A percentile compares a stretch with the other conserved stretches of the same genome.
Conservation (phyloP, 495 filamentous ascomycete species). For the Hypoxylon fragiforme region DNA sequence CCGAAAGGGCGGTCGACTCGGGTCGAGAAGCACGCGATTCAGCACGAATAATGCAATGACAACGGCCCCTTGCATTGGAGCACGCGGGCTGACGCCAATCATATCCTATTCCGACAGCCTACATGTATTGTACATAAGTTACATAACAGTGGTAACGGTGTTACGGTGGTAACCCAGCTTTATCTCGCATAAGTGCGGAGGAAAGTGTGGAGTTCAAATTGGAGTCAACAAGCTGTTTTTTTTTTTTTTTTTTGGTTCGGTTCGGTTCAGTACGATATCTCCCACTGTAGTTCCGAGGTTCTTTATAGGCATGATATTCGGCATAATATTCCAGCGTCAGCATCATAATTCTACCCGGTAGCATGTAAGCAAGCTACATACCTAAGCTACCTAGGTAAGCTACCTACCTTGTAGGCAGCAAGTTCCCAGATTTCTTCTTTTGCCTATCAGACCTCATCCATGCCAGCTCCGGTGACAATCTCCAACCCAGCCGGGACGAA, state of each 20-base stretch:
- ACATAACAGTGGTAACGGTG: too few species aligned
- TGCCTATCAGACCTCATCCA: slow-evolving; percentile 13
- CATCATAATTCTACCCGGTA: too few species aligned
- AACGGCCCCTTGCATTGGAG: slow-evolving; percentile 25
- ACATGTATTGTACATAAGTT: too few species aligned
- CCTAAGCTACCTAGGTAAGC: too few species aligned
- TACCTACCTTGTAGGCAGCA: too few species aligned
- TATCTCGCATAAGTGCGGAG: slow-evolving; percentile 21
- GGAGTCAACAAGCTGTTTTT: slow-evolving; percentile 9
- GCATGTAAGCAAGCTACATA: too few species aligned
- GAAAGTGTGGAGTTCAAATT: slow-evolving; percentile 12
- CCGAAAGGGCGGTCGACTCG: slow-evolving; percentile 16
- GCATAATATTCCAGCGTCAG: slow-evolving; percentile 27
- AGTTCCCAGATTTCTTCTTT: too few species aligned
- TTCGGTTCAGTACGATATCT: too few species aligned
- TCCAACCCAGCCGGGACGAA: slow-evolving; percentile 13
- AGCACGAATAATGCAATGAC: slow-evolving; percentile 9
- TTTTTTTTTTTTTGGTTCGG: too few species aligned
- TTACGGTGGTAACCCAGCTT: too few species aligned
- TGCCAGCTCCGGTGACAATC: neutral
- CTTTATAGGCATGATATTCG: too few species aligned
- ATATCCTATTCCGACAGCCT: slow-evolving; percentile 17
- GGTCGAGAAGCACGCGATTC: slow-evolving; percentile 31
- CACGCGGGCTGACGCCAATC: slow-evolving; percentile 20
- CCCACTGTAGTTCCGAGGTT: too few species aligned